Conservation (phyloP, 768 basidiomycete genomes). For the Coprinellus aureogranulatus region DNA sequence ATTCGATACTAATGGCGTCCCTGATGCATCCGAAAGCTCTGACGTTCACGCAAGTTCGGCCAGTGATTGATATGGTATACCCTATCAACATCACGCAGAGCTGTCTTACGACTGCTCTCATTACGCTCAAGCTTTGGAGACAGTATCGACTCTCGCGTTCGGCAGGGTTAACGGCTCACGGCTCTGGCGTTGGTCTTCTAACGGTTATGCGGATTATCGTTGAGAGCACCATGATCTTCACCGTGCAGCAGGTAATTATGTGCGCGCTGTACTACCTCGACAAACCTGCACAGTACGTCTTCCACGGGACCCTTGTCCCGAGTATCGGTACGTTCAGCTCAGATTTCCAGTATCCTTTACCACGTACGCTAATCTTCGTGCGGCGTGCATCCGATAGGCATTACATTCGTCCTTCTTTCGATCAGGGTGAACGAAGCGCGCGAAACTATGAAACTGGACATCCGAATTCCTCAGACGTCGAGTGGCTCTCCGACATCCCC, state of each 20-base stretch:
- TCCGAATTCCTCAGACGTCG: too few species aligned
- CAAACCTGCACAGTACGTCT: not conserved
- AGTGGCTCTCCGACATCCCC: too few species aligned
- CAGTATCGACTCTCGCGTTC: not conserved
- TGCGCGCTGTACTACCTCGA: not conserved
- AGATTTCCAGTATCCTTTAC: not conserved
- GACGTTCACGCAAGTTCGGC: too few species aligned
- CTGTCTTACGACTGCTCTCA: not conserved
- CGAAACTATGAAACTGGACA: too few species aligned
- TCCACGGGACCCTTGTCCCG: not conserved
- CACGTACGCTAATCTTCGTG: too few species aligned
- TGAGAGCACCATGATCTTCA: too few species aligned
- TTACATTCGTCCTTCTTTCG: not conserved
- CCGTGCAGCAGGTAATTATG: not conserved
- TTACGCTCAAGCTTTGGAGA: not conserved
- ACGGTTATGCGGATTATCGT: conserved; percentile 1
- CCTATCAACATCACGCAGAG: conserved; percentile 1
- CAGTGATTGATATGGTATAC: not conserved
- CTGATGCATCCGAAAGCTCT: not conserved
- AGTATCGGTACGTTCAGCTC: not conserved
- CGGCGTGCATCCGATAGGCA: not conserved
- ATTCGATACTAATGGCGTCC: not conserved
- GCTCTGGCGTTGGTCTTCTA: not conserved
- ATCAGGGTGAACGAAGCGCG: not conserved
- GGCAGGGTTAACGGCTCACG: not conserved